Base-by-base conservation (phyloP, 1,284 basidiomycete species). In the Pseudozyma hubeiensis region DNA sequence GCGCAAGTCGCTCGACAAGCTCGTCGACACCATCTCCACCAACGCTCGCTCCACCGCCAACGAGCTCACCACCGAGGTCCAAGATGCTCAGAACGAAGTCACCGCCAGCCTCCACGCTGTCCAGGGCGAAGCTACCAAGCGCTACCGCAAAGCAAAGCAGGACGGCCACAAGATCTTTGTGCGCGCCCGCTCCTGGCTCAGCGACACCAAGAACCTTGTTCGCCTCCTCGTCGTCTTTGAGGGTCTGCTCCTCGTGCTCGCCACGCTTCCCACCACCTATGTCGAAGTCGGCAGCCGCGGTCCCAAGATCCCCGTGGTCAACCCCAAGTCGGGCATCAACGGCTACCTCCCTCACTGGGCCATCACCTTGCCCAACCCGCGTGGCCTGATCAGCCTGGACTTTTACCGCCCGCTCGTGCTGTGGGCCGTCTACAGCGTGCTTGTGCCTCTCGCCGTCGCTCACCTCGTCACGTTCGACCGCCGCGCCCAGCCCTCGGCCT, bases 381-480 rank as follows among this genome's bases (percentile, higher is more conserved):
- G 64, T 24, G 71, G 60, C 24, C 34, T 77, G 53, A 37, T 72
- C 46, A 64, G 65, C 56, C 35, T 74, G 17, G 62, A 49, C 55
- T 80, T 78, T 54, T 77, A 76, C 74, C 65, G 69, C 19, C 75
- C 76, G 30, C 57, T 81, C 9, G 44, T 66, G 8, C 68, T 81
- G 43, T 81, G 79, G 79, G 61, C 63, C 33, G 30, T 70, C 40
- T 80, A 74, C 68, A 77, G 64, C 58, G 75, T 80, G 16, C 60
- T 73, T 8, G 55, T 80, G 10, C 78, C 78, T 29, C 53, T 67
- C 24, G 60, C 75, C 34, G 66, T 75, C 5, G 48, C 78, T 33
- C 78, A 80, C 53, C 73, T 80, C 7, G 55, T 80, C 62, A 80
- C 78, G 17, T 80, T 80, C 49, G 74, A 78, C 52, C 62, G 78